Evolutionary conservation across 768 basidiomycete species (phyloP), one percentile per base, ranked within the genome.

Genomic region (Fibroporia radiculosa): DNA sequence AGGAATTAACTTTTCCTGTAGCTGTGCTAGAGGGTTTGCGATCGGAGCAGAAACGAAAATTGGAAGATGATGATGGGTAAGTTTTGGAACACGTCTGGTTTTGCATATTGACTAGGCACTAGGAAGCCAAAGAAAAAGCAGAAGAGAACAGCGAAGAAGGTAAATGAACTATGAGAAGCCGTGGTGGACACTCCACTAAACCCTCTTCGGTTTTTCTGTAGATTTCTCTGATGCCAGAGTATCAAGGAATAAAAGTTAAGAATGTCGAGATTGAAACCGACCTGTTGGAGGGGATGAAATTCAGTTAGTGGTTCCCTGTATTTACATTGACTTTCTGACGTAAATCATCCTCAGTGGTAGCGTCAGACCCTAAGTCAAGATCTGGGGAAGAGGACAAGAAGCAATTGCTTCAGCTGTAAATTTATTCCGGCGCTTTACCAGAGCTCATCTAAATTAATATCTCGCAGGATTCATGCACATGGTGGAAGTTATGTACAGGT

Each of bases 271-370:
- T 80, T 5, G 71, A 82, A 52, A 75, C 76, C 4, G 65, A 79
- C 22, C 59, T 96, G 14, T 90, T 98, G 54, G 66, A 76, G 12
- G 84, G 74, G 20, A 71, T 82, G 65, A 85, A 72, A 42, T 95
- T 97, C 57, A 80, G 93, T 93, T 42, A 56, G 84, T 68, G 2
- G 14, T 7, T 1, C 28, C 6, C 22, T 13, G 22, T 33, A 4
- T 29, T 3, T 18, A 19, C 27, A 26, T 29, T 47, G 20, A n/a
- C n/a, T n/a, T 18, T 2, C 1, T 29, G 18, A 27, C 33, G 20
- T n/a, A 12, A 3, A 28, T 20, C 6, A 36, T 12, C 36, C 44
- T 38, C 45, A 90, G 87, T 86, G 60, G 81, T 90, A 3, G 72
- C 80, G 49, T 78, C 84, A 3, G 83, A 89, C 59, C 83, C 84